Evolutionary conservation across 257 asterid species (phyloP).

Genomic region (Fraxinus quadrangulata): DNA sequence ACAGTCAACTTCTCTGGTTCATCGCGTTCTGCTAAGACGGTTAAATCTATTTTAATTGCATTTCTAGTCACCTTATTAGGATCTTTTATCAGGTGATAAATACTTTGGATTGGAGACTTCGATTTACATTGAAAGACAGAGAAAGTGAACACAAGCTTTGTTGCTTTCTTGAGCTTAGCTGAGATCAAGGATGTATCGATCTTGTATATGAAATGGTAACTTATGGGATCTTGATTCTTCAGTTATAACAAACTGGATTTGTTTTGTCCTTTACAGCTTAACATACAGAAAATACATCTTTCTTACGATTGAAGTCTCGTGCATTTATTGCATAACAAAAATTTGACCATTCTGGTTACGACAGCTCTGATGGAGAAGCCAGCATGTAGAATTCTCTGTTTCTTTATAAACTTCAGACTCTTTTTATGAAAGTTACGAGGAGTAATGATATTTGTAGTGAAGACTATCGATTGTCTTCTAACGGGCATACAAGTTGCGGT

Average conservation of each 20-base stretch:
- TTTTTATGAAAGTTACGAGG: too few species aligned
- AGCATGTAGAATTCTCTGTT: too few species aligned
- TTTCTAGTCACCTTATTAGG: slow-evolving; percentile 32
- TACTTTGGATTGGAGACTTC: slow-evolving; percentile 10
- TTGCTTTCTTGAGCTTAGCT: not conserved
- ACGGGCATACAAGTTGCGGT: too few species aligned
- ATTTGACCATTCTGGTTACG: not conserved
- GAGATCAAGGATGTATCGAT: not conserved
- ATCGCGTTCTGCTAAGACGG: slow-evolving; percentile 30
- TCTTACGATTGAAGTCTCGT: not conserved
- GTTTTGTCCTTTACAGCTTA: not conserved
- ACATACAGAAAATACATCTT: not conserved
- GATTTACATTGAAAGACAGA: not conserved
- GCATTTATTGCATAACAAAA: not conserved
- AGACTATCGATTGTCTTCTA: too few species aligned
- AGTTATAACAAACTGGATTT: not conserved
- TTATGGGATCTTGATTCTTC: not conserved
- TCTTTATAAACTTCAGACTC: too few species aligned
- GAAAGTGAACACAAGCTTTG: not conserved
- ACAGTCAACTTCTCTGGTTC: slow-evolving; percentile 69
- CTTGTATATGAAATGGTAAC: slow-evolving; percentile 5
- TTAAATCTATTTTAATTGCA: slow-evolving; percentile 32
- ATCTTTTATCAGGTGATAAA: slow-evolving; percentile 5
- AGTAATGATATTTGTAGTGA: too few species aligned
- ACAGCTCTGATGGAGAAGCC: too few species aligned